phyloP scores from a whole-genome alignment of 1,139 yeast genomes.

The Diutina ranongensis region DNA sequence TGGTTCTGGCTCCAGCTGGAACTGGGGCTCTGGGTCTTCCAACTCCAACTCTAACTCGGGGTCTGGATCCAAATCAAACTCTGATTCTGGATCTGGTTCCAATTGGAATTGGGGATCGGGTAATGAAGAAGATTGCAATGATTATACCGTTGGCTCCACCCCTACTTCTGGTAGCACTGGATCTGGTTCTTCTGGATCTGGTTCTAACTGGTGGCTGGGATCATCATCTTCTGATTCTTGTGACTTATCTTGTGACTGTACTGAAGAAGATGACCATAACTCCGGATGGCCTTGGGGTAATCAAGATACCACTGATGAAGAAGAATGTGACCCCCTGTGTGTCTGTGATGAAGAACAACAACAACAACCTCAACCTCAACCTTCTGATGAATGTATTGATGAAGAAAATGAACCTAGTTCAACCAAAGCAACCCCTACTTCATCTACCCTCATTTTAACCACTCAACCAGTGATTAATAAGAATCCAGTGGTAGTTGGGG shows the following conservation, averaged over 20 bases:
- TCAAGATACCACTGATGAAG: not conserved
- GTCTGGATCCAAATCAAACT: not conserved
- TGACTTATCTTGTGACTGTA: slow-evolving; percentile 3
- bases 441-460: not conserved
- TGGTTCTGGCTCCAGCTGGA: not conserved
- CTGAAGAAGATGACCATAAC: slow-evolving; percentile 1
- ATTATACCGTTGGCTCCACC: not conserved
- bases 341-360: slow-evolving; percentile 3
- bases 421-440: not conserved
- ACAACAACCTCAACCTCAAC: no score
- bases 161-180: not conserved
- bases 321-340: slow-evolving; percentile 5
- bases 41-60: not conserved
- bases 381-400: not conserved
- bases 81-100: not conserved
- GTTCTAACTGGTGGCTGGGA: not conserved
- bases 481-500: not conserved
- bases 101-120: not conserved
- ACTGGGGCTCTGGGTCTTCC: not conserved
- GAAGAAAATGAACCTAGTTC: not conserved
- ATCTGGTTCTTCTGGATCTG: not conserved
- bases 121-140: not conserved
- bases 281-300: slow-evolving; percentile 5
- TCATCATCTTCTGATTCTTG: not conserved
- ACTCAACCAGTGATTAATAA: not conserved